Evolutionary conservation across 1,139 yeast genomes (phyloP).

Genomic region (Saccharomyces pastorianus): DNA sequence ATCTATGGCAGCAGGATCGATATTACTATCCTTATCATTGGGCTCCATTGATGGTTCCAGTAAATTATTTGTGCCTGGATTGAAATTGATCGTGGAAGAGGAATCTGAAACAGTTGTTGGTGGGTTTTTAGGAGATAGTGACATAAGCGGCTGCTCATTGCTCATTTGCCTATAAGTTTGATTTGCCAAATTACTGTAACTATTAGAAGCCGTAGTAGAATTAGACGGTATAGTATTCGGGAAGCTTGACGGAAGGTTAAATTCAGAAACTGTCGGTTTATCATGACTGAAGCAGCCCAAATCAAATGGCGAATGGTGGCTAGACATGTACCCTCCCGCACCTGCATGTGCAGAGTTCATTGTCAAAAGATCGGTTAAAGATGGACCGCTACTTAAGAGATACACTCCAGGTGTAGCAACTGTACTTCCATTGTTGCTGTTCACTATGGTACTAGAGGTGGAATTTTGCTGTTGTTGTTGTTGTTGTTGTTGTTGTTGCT

Average conservation of each 20-base stretch:
- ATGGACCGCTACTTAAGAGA: not conserved
- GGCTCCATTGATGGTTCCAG: not conserved
- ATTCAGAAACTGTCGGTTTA: not conserved
- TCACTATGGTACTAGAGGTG: constrained; percentile 11
- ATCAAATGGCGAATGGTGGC: not conserved
- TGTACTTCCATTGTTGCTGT: constrained; percentile 29
- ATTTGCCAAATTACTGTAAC: not conserved
- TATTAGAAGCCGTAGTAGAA: not conserved
- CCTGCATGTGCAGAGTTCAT: not conserved
- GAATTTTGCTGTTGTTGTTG: constrained; percentile 1
- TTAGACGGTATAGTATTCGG: not conserved
- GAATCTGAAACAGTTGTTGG: not conserved
- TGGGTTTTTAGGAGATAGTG: not conserved
- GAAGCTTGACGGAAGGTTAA: not conserved
- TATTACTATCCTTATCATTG: not conserved
- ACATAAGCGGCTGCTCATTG: not conserved
- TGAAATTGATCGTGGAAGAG: not conserved
- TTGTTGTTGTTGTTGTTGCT: not conserved
- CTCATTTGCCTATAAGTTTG: not conserved
- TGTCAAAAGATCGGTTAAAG: constrained; percentile 1
- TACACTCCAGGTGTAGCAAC: not conserved
- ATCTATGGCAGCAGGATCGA: constrained; percentile 8
- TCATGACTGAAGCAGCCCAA: not conserved
- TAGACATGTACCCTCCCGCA: not conserved
- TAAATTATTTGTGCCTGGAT: not conserved